Evolutionary conservation across 2,329 filamentous ascomycete species (phyloP), one percentile per base, ranked within the genome.

Genomic region (Venturia pyrina): DNA sequence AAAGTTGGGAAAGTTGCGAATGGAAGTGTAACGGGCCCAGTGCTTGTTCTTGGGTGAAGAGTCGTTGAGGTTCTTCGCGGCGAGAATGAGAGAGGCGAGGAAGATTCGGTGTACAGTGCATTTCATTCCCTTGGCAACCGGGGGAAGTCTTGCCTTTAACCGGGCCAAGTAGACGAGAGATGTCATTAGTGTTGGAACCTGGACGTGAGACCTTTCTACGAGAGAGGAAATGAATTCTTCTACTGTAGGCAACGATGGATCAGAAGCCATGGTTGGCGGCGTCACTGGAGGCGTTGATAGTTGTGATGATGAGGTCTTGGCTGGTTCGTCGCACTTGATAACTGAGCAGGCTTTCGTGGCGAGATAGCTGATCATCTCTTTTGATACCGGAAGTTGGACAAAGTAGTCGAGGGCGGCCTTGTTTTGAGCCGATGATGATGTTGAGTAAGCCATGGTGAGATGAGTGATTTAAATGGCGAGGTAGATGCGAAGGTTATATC

Each of bases 21-120:
- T 88, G 72, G 88, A 81, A 67, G 89, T 96, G 82, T 98, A 99
- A 73, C 87, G 89, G 70, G 95, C 93, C 95, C 95, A 99, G 83
- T 99, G 95, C 87, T 98, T 98, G 86, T 99, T 99, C 87, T 98
- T 98, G 69, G 95, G 95, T 15, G 92, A 97, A 68, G 92, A 96
- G 82, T 98, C 95, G 77, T 99, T 98, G 71, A 98, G 85, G 78
- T 97, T 97, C 87, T 99, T 99, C 72, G 95, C 93, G 1, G 95
- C 87, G 62, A 88, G 81, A 74, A 95, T 95, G 70, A 93, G 87
- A 19, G 90, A 82, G 53, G 91, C 93, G 62, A 99, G 85, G 80
- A 99, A 98, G 83, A 99, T 98, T 72, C 95, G 89, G 82, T 99
- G 95, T 60, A 93, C 91, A 32, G 95, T 98, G 83, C 95, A 98